Percentiles rank a stretch among this genome's conserved stretches.
These are phyloP conservation scores for Brassica rapa DNA, from an alignment of 345 rosid species.

Conservation along the genomic window DNA sequence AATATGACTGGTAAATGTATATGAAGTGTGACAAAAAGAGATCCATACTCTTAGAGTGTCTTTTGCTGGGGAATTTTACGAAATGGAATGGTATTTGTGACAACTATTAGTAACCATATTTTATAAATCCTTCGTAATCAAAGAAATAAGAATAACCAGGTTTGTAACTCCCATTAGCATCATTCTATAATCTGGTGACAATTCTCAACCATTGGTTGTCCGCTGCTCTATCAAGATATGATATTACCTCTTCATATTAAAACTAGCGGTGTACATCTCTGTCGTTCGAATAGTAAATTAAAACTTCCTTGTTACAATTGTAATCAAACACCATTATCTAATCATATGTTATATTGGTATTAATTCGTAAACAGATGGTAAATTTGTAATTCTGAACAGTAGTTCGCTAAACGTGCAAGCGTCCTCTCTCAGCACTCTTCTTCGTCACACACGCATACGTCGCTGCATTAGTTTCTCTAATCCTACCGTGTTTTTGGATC, in stretches of 20 bases:
- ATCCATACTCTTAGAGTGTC: too few species aligned
- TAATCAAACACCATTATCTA: neutral
- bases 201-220: neutral
- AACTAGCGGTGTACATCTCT: neutral
- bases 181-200: too few species aligned
- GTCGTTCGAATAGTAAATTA: neutral
- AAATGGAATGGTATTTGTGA: too few species aligned
- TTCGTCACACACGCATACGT: conserved; percentile 10
- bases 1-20: neutral
- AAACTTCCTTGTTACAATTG: neutral
- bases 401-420: conserved; percentile 27
- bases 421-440: conserved; percentile 25
- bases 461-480: neutral
- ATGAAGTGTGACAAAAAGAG: neutral
- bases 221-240: neutral
- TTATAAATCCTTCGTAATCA: too few species aligned
- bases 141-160: too few species aligned
- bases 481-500: conserved; percentile 18
- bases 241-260: neutral
- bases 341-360: neutral
- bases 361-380: neutral
- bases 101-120: too few species aligned
- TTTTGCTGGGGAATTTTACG: too few species aligned
- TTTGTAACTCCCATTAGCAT: too few species aligned
- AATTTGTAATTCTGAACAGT: neutral